Conservation (phyloP, 371 early-diverging fungal genomes). For the Mucor circinelloides region DNA sequence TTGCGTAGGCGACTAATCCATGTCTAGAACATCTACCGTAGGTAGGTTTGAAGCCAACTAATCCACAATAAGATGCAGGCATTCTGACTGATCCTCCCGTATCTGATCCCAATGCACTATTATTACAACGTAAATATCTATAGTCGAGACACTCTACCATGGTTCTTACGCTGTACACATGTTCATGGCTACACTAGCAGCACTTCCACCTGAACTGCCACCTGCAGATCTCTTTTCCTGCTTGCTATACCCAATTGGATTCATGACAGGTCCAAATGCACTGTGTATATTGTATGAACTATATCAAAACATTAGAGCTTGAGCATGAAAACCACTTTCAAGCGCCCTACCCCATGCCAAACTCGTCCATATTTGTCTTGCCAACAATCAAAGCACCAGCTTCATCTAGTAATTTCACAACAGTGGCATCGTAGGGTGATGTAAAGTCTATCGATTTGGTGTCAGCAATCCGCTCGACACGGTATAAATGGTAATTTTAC, state of each 20-base stretch:
- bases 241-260: constrained; percentile 43
- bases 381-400: constrained; percentile 79
- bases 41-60: constrained; percentile 92
- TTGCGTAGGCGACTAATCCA: constrained; percentile 88
- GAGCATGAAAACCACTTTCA: background rate
- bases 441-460: constrained; percentile 52
- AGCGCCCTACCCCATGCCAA: constrained; percentile 89
- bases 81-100: constrained; percentile 95
- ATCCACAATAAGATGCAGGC: constrained; percentile 93
- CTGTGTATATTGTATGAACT: constrained; percentile 60
- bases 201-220: constrained; percentile 93
- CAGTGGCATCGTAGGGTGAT: constrained; percentile 84
- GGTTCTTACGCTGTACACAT: constrained; percentile 73
- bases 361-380: constrained; percentile 96
- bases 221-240: constrained; percentile 65
- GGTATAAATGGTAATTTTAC: constrained; percentile 26
- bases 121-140: too few species aligned
- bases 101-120: constrained; percentile 86
- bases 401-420: constrained; percentile 58
- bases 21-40: constrained; percentile 89
- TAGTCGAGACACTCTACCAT: background rate
- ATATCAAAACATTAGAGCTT: background rate
- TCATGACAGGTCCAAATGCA: constrained; percentile 50
- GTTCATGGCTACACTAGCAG: constrained; percentile 86
- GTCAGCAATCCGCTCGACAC: background rate